Conservation (phyloP, 164 flowering plant genomes). For the Hamamelis virginiana region DNA sequence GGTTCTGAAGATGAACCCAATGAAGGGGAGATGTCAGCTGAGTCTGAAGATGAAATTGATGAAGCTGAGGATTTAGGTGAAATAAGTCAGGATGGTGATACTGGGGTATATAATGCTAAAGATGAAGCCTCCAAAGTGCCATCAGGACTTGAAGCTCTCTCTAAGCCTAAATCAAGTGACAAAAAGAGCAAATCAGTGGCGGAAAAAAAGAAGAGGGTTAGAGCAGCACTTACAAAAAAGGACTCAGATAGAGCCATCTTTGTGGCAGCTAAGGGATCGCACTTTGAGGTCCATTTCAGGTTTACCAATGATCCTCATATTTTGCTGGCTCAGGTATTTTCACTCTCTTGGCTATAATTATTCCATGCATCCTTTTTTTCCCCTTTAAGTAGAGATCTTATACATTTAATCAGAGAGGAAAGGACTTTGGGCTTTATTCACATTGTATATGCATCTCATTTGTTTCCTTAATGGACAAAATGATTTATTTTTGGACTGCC, state of each 20-base stretch:
- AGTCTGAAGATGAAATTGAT: slow-evolving; percentile 35
- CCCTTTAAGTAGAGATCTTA: not conserved
- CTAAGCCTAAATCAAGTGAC: slow-evolving; percentile 24
- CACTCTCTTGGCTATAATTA: not conserved
- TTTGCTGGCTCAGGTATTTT: slow-evolving; percentile 75
- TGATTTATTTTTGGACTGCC: too few relatives aligned
- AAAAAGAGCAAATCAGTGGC: slow-evolving; percentile 20
- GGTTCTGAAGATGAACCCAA: slow-evolving; percentile 39
- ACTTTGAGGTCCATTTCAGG: slow-evolving; percentile 67
- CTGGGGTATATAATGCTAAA: slow-evolving; percentile 27
- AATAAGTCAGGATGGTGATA: slow-evolving; percentile 23
- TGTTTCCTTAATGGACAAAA: not conserved
- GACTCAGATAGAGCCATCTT: slow-evolving; percentile 41
- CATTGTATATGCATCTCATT: not conserved
- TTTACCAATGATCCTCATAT: slow-evolving; percentile 68
- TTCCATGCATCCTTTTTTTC: not conserved
- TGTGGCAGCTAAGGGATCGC: slow-evolving; percentile 33
- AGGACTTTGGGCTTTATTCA: too few relatives aligned
- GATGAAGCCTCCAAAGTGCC: slow-evolving; percentile 28
- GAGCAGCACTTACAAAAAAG: slow-evolving; percentile 14
- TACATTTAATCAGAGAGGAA: too few relatives aligned
- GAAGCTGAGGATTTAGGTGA: slow-evolving; percentile 36
- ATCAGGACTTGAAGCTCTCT: slow-evolving; percentile 11
- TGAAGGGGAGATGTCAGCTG: slow-evolving; percentile 34
- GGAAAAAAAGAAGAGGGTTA: slow-evolving; percentile 14